These are phyloP conservation scores for Coemansia sp. DNA, from an alignment of 192 early-diverging fungal species.

Conservation along the genomic window DNA sequence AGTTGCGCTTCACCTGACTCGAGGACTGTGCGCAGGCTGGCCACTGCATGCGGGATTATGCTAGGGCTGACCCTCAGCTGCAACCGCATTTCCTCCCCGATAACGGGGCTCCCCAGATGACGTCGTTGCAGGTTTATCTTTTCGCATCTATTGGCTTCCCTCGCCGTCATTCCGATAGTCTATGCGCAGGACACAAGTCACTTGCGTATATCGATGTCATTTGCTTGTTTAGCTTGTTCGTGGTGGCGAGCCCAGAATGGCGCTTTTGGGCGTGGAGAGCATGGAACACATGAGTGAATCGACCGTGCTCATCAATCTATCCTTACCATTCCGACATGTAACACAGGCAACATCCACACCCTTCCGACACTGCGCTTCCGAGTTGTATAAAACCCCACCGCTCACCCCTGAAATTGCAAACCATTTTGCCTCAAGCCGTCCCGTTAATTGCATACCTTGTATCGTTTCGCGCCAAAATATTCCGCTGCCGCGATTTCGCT, in stretches of 20 bases:
- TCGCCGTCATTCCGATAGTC: too few relatives aligned
- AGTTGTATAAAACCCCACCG: not conserved
- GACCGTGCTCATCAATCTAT: not conserved
- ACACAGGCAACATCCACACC: not conserved
- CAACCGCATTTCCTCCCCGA: not conserved
- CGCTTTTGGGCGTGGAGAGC: not conserved
- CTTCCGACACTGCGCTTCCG: not conserved
- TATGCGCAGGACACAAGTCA: too few relatives aligned
- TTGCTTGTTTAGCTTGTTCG: too few relatives aligned
- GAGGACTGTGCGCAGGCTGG: not conserved
- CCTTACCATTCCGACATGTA: not conserved
- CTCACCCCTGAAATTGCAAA: not conserved
- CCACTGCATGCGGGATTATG: not conserved
- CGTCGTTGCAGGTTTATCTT: not conserved
- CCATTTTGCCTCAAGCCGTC: not conserved
- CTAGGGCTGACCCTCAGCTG: too few relatives aligned
- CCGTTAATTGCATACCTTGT: not conserved
- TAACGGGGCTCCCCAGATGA: not conserved
- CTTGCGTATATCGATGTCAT: too few relatives aligned
- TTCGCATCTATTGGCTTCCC: slow-evolving; percentile 1
- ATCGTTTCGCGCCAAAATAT: not conserved
- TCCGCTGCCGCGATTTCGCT: not conserved
- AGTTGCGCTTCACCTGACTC: not conserved
- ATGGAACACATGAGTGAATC: slow-evolving; percentile 1
- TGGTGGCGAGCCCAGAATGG: too few relatives aligned